phyloP scores from a whole-genome alignment of 345 rosid genomes.

The Eucalyptus tenuipes region DNA sequence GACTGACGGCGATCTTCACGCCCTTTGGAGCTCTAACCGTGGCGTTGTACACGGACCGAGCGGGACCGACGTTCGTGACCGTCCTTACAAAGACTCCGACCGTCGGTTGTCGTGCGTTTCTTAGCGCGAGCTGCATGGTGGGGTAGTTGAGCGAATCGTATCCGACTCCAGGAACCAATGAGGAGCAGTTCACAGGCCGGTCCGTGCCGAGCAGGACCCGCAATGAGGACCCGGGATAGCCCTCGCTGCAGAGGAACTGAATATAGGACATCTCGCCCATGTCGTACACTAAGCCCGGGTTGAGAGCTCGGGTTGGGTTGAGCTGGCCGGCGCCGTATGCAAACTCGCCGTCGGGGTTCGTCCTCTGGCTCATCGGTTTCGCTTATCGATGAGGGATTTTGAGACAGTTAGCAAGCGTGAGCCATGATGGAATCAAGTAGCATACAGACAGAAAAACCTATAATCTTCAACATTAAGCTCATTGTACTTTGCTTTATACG shows the following conservation, averaged over 20 bases:
- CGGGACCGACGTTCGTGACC: slow-evolving; percentile 69
- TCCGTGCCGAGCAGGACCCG: slow-evolving; percentile 32
- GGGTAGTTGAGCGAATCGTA: slow-evolving; percentile 82
- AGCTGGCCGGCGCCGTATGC: slow-evolving; percentile 82
- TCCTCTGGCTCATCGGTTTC: slow-evolving; percentile 47
- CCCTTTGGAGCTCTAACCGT: slow-evolving; percentile 51
- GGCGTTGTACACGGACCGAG: slow-evolving; percentile 39
- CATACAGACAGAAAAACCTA: background rate
- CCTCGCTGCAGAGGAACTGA: slow-evolving; percentile 77
- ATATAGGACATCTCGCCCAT: slow-evolving; percentile 59
- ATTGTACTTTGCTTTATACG: background rate
- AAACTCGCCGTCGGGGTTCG: slow-evolving; percentile 52
- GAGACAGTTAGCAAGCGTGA: background rate
- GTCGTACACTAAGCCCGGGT: slow-evolving; percentile 75
- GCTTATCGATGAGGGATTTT: slow-evolving; percentile 12
- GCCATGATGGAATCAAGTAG: background rate
- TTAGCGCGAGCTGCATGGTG: slow-evolving; percentile 49
- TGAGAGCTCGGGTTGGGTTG: slow-evolving; percentile 44
- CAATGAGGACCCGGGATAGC: slow-evolving; percentile 49
- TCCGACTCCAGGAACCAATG: slow-evolving; percentile 55
- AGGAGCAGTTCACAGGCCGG: slow-evolving; percentile 46
- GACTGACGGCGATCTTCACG: slow-evolving; percentile 44
- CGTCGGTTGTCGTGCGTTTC: slow-evolving; percentile 8
- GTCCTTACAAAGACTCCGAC: slow-evolving; percentile 39
- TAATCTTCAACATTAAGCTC: background rate